Evolutionary conservation across 2,329 filamentous ascomycete species (phyloP), one percentile per base, ranked within the genome.

Genomic region (Neophaeococcomyces aloes): DNA sequence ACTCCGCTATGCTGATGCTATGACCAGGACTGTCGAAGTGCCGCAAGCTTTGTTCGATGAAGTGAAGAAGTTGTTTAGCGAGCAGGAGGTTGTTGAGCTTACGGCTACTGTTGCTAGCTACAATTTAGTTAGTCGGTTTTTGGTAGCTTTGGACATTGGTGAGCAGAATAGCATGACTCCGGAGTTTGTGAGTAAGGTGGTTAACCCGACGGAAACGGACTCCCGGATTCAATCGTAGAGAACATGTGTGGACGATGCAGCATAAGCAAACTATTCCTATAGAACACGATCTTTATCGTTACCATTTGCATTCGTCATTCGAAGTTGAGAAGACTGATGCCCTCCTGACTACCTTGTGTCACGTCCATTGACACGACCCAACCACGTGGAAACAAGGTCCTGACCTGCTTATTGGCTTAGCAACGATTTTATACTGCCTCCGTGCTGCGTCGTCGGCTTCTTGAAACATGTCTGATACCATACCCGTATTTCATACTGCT

Each of bases 81-180:
- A 89, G 48, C 71, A 76, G 51, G 82, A 89, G 65, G 72, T 91
- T 42, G 84, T 93, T 2, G 86, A 94, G 67, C 71, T 93, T 52
- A 89, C 84, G 32, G 79, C 83, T 23, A 87, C 83, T n/a, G 76
- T 89, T 46, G 84, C 83, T n/a, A 79, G 77, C 44, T 94, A 93
- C 61, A 94, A 94, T 61, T 88, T 85, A 57, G 86, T 94, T 14
- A 88, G 83, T 60, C 74, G 86, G 19, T 88, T 94, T 55, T 61
- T 94, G 54, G 85, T 94, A 7, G 86, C 86, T 8, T 61, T 94
- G 46, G 82, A 94, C 64, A 83, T 69, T 30, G 66, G 65, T 2
- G 66, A 68, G 56, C 62, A 63, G 44, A 68, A 68, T 51, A 59
- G 45, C 8, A 58, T 54, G 37, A 53, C 30, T 11, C 53, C 53